Percentiles rank a stretch among this genome's conserved stretches.
phyloP scores from a whole-genome alignment of 2,329 filamentous ascomycete genomes.

The Lecanoromycetidae sp. region DNA sequence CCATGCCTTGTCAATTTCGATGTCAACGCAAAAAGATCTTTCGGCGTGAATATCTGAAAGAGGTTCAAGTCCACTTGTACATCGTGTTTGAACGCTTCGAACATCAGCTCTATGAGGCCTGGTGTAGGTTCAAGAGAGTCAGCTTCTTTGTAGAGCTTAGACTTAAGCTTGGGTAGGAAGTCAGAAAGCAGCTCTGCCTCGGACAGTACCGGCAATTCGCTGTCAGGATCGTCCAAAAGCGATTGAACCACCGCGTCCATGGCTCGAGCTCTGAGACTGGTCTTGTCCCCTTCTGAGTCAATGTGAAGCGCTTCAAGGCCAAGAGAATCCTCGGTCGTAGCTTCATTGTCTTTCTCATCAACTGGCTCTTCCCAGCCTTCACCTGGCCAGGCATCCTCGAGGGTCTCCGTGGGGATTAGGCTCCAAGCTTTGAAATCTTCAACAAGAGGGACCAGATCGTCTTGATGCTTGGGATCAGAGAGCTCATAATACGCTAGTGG shows the following conservation, averaged over 20 bases:
- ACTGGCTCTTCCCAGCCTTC: slow-evolving; percentile 6
- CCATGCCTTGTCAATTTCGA: neutral
- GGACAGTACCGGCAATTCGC: neutral
- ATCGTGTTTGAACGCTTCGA: neutral
- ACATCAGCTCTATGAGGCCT: neutral
- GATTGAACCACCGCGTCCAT: neutral
- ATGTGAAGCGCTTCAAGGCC: no score
- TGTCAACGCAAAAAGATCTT: neutral
- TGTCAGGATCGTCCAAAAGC: neutral
- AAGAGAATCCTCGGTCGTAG: neutral
- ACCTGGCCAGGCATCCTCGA: slow-evolving; percentile 9
- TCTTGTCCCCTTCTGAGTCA: no score
- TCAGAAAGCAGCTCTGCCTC: slow-evolving; percentile 3
- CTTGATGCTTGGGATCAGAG: neutral
- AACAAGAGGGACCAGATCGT: neutral
- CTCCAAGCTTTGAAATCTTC: neutral
- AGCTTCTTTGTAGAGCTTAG: neutral
- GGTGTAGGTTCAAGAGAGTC: neutral
- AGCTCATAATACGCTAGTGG: slow-evolving; percentile 5
- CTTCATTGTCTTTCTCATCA: neutral
- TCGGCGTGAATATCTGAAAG: neutral
- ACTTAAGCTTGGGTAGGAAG: neutral
- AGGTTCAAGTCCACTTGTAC: neutral
- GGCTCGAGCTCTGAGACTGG: neutral
- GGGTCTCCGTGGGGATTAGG: neutral